These are phyloP conservation scores for Kazachstania psychrophila DNA, from an alignment of 805 yeast genomes.

Conservation along the genomic window DNA sequence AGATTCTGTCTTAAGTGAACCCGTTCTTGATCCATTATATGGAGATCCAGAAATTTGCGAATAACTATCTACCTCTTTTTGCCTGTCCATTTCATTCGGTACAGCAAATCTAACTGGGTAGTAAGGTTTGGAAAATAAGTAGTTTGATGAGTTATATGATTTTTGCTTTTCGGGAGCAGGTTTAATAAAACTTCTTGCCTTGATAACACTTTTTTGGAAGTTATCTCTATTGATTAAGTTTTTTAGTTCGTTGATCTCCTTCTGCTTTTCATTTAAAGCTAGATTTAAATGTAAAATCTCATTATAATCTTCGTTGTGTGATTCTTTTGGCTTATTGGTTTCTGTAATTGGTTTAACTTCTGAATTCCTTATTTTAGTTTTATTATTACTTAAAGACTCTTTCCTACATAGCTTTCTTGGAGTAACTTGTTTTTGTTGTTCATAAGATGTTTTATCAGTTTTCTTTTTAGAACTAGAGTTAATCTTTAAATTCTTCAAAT, in stretches of 20 bases:
- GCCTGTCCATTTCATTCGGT: too few relatives aligned
- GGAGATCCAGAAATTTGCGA: background rate
- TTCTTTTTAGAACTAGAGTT: too few relatives aligned
- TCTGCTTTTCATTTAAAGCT: constrained; percentile 17
- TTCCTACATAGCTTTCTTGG: too few relatives aligned
- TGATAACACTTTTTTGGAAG: constrained; percentile 3
- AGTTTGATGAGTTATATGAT: background rate
- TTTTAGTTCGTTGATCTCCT: constrained; percentile 10
- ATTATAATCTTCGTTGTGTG: constrained; percentile 5
- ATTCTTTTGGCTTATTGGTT: too few relatives aligned
- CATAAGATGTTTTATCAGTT: too few relatives aligned
- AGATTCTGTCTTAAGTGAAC: constrained; percentile 10
- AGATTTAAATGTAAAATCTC: constrained; percentile 20
- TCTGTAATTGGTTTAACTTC: too few relatives aligned
- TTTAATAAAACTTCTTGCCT: background rate
- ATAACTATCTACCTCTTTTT: background rate
- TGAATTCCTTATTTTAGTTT: too few relatives aligned
- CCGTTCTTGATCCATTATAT: constrained; percentile 2
- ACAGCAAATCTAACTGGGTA: too few relatives aligned
- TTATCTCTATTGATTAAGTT: background rate
- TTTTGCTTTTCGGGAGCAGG: constrained; percentile 1
- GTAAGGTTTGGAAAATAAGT: too few relatives aligned
- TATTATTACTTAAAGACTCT: too few relatives aligned
- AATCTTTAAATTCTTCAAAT: too few relatives aligned
- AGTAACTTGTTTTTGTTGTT: too few relatives aligned